Conservation (phyloP, 345 rosid species). For the Excoecaria cochinchinensis region DNA sequence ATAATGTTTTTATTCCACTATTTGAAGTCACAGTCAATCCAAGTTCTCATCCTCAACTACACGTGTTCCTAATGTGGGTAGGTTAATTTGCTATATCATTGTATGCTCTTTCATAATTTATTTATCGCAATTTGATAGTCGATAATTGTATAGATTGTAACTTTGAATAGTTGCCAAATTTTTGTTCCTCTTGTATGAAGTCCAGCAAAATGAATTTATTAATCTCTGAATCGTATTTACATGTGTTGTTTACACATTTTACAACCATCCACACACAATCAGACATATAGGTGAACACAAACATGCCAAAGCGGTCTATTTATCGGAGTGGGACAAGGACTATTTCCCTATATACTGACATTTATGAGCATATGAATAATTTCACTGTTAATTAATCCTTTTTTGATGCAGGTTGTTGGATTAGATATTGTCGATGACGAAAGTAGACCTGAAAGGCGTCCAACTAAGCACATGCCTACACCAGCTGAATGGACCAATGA, state of each 20-base stretch:
- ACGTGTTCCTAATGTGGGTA: constrained; percentile 45
- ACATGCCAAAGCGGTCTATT: neutral
- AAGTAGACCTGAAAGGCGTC: constrained; percentile 62
- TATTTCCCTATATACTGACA: neutral
- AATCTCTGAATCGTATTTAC: neutral
- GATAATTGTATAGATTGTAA: neutral
- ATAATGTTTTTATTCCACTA: constrained; percentile 51
- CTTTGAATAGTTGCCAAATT: neutral
- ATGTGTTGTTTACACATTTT: neutral
- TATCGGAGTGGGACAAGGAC: neutral
- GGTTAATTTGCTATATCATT: neutral
- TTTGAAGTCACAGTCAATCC: constrained; percentile 54
- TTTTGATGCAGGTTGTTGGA: constrained; percentile 49
- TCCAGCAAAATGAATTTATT: neutral
- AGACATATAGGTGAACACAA: neutral
- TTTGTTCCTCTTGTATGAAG: neutral
- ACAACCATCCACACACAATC: neutral
- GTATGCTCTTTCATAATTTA: neutral
- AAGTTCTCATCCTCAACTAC: constrained; percentile 56
- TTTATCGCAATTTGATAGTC: neutral
- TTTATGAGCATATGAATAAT: neutral
- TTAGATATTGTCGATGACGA: constrained; percentile 63
- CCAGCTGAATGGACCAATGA: constrained; percentile 60
- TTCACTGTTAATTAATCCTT: constrained; percentile 7
- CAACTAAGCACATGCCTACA: constrained; percentile 57